A percentile compares a stretch with the other conserved stretches of the same genome.
Evolutionary conservation across 805 yeast species (phyloP).

Genomic region (Candida ortonii): DNA sequence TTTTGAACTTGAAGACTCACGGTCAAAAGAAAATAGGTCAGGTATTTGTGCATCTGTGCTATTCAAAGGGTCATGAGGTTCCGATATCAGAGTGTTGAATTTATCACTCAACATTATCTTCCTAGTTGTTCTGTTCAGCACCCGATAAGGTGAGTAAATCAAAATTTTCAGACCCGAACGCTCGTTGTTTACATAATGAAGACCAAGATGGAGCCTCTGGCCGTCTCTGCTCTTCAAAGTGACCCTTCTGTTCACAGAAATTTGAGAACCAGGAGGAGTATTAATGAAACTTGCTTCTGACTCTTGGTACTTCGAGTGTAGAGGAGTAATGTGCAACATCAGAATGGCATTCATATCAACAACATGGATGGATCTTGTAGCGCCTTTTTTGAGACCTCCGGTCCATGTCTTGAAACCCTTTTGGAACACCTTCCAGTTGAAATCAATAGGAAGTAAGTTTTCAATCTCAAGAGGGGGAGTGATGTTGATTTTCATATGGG

Average conservation of each 20-base stretch:
- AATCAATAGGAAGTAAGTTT: conserved; percentile 79
- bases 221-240: conserved; percentile 59
- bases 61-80: conserved; percentile 24
- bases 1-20: conserved; percentile 38
- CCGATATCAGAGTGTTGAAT: conserved; percentile 48
- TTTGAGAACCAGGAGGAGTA: conserved; percentile 36
- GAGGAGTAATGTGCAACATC: conserved; percentile 65
- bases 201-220: conserved; percentile 58
- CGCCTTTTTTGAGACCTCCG: conserved; percentile 60
- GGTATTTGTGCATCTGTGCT: conserved; percentile 42
- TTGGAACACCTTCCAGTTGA: conserved; percentile 73
- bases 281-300: conserved; percentile 78
- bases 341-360: conserved; percentile 71
- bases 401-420: conserved; percentile 69
- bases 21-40: conserved; percentile 80
- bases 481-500: conserved; percentile 73
- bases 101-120: conserved; percentile 59
- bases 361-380: conserved; percentile 71
- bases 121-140: conserved; percentile 76
- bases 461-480: conserved; percentile 86
- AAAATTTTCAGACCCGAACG: conserved; percentile 61
- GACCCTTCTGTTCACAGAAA: conserved; percentile 39
- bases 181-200: conserved; percentile 57
- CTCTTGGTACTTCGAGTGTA: conserved; percentile 55
- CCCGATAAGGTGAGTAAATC: conserved; percentile 80